Base-by-base conservation (phyloP, 2,329 filamentous ascomycete genomes). In the Furcasterigmium furcatum region DNA sequence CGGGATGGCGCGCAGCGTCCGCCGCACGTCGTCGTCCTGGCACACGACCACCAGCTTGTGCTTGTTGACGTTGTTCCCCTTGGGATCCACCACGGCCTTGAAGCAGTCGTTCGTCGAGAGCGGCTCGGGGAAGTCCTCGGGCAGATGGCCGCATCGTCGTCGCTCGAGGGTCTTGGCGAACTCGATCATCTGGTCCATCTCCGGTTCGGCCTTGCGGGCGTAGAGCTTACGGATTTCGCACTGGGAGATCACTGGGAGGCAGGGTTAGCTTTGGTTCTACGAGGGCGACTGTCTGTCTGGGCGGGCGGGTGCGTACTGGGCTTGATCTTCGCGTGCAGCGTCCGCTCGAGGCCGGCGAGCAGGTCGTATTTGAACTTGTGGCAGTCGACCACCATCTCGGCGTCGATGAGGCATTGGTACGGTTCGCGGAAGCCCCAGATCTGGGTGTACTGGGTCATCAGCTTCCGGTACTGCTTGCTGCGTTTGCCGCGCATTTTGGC, bases 401-500 rank as follows among this genome's bases (percentile, higher is more conserved):
- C 88, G 62, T 96, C 91, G 50, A 96, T 84, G 36, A 96, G 73
- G 43, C 95, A 85, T 71, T 97, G 94, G 70, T 96, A 97, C 10
- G 94, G 91, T 69, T 94, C 88, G 56, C 91, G 88, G 66, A 96
- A 96, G 49, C 87, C 86, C 63, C 95, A 96, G 49, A 83, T 84
- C 65, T 92, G 79, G 61, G 85, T 83, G 77, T 91, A 96, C 62
- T 92, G 86, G 68, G 90, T 85, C 85, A 99, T 95, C 60, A 96
- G 83, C 82, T 96, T 96, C 57, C 75, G 73, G 57, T 79, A 79
- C 55, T 77, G 73, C 53, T 78, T 78, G 48, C 50, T 52, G 30
- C 75, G 66, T 61, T 77, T 77, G 44, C 72, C 73, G 58, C 73
- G 72, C 67, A 74, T 74, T 6, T 55, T 70, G 54, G 44, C 16